Base-by-base conservation (phyloP, 2,329 filamentous ascomycete genomes). In the Nectriaceae sp. region DNA sequence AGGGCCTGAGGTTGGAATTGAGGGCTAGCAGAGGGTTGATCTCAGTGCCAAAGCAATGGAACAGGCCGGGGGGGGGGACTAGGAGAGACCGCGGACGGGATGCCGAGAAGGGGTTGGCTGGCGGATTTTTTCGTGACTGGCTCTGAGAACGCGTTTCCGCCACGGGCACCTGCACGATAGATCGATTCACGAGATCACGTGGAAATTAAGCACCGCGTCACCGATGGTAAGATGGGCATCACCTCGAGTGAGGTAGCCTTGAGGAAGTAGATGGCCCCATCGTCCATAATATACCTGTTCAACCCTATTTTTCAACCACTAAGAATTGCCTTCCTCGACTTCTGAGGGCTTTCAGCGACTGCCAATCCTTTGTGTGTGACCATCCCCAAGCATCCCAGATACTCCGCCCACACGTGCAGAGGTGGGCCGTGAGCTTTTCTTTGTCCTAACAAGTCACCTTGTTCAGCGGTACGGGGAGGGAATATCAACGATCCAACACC, bases 151-250 rank as follows among this genome's bases (percentile, higher is more conserved):
- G 44, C 60, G 53, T 42, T 54, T 44, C 40, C 21, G 44, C 47
- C 41, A 43, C 31, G 46, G 46, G 45, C 51, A 43, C 46, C 49
- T 42, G 53, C 49, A 47, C 47, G 47, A 46, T 44, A 39, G 46
- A 53, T 40, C 26, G 40, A 46, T 42, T 61, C 61, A 50, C 61
- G 61, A 57, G 53, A 39, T 63, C 61, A 63, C 61, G 61, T 63
- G 60, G 3, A 16, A 4, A 1, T 4, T 2, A 13, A 29, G 24
- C 24, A 29, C 24, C 24, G 24, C 24, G 24, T 29, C 24, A 29
- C n/a, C n/a, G n/a, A n/a, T n/a, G n/a, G n/a, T n/a, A n/a, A n/a
- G n/a, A n/a, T n/a, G n/a, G n/a, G n/a, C n/a, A n/a, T n/a, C n/a
- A n/a, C n/a, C n/a, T n/a, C n/a, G n/a, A n/a, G n/a, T n/a, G n/a